Base-by-base conservation (phyloP, 176 grass and related monocot genomes). In the Phyllostachys edulis region DNA sequence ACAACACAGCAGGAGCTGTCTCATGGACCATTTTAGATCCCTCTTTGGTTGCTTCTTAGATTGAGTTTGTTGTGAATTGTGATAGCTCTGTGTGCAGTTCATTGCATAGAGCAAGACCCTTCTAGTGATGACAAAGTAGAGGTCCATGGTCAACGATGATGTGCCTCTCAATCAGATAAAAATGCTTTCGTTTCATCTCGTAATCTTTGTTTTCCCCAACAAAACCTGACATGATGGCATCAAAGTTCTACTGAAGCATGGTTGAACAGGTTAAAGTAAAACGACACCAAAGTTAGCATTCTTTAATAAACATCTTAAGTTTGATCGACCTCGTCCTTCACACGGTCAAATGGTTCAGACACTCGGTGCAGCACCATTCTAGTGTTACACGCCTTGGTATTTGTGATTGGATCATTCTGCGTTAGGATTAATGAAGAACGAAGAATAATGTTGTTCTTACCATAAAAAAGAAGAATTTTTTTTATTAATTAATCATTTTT, bases 81-180 rank as follows among this genome's bases (percentile, higher is more conserved):
- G 76, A 50, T 59, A 7, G 23, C 5, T 20, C 50, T 76, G 29
- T 42, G 23, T 15, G 24, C 61, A 20, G 66, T 64, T 55, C 73
- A 78, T 32, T 4, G 63, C 71, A 62, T 37, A 17, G 41, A 54
- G 37, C 11, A 40, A 37, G 56, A 45, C 36, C 54, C 44, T 47
- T 32, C 82, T 63, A 13, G 44, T 4, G 24, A 4, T 64, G 71
- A 90, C 71, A 76, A 81, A 75, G 47, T n/a, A 87, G 26, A 23
- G 60, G 69, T 86, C 69, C 59, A 37, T 23, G 69, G 68, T 73
- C 69, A 66, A 24, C 24, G 55, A 2, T 73, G 16, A 12, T 18
- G 21, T 55, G 57, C 76, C 29, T 62, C 27, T 73, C 29, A 21
- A 6, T 54, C 5, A 56, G 45, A 73, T 54, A 15, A 36, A 80